Base-by-base conservation (phyloP, 352 stramenopile species). In the Pythium dissotocum region DNA sequence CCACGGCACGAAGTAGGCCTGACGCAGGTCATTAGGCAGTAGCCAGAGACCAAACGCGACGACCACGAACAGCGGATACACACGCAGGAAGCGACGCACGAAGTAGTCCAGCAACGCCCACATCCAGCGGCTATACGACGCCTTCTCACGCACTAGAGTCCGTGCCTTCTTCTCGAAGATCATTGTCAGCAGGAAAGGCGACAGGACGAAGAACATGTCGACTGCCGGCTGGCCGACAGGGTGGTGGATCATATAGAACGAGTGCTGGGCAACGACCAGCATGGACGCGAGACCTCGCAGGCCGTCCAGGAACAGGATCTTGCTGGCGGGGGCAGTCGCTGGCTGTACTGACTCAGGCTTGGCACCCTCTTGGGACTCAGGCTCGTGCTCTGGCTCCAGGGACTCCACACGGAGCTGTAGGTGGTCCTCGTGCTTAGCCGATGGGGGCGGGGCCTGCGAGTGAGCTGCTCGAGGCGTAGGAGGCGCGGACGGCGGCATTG, bases 161-260 rank as follows among this genome's bases (percentile, higher is more conserved):
- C 75, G 70, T 35, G 64, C 76, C 65, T 82, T 87, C 60, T 75
- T 76, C 63, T 82, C 80, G 53, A 83, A 82, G 30, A 87, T 74
- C 71, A 79, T 80, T 36, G 76, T 85, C 6, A 85, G 69, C 26
- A 85, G 59, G 49, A 83, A 86, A 18, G 75, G 75, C 40, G 79
- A 87, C 46, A 87, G 59, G 21, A 87, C 79, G 55, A 87, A 87
- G 63, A 87, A 87, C 49, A 68, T 70, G 65, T 87, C 79, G 44
- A 87, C 77, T 2, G 71, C 77, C 1, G 77, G 62, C 44, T 65
- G 67, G 16, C 79, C 79, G 24, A 83, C 35, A 58, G 81, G 77
- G 8, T 80, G 21, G 54, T 78, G 36, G 36, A 42, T 76, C 63
- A 79, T 73, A 53, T 77, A 76, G 46, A 77, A 61, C n/a, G 26